Evolutionary conservation across 225 moss, liverwort and hornwort species (phyloP).

Genomic region (Pseudoscleropodium purum): DNA sequence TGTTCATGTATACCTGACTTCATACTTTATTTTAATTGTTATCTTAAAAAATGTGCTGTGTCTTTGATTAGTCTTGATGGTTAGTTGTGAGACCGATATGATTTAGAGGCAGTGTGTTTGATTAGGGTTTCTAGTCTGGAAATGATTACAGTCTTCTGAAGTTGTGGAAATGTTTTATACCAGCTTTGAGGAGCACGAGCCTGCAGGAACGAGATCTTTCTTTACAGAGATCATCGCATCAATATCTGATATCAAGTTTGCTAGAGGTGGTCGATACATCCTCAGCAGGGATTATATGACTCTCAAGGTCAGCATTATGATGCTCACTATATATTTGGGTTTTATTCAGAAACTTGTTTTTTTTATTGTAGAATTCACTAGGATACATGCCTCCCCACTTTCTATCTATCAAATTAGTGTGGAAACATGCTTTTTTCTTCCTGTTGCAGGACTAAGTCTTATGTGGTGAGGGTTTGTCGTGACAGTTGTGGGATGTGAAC

Average conservation of each 20-base stretch:
- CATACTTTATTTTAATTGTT: background rate
- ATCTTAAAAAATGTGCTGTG: background rate
- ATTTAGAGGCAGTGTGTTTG: background rate
- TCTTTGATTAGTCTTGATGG: background rate
- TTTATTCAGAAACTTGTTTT: background rate
- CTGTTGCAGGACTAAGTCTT: background rate
- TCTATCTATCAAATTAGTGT: background rate
- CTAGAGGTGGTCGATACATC: slow-evolving; percentile 91
- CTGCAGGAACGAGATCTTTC: slow-evolving; percentile 88
- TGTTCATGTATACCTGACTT: background rate
- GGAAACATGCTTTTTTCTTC: background rate
- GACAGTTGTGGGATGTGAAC: slow-evolving; percentile 96
- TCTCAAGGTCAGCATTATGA: slow-evolving; percentile 53
- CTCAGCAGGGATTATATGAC: slow-evolving; percentile 99
- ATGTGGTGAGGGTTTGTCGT: background rate
- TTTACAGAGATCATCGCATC: slow-evolving; percentile 99
- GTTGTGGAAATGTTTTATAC: background rate
- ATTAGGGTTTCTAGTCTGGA: slow-evolving; percentile 13
- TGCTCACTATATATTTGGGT: background rate
- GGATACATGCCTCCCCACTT: background rate
- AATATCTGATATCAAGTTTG: slow-evolving; percentile 98
- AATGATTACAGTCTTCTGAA: background rate
- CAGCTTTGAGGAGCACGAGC: slow-evolving; percentile 97
- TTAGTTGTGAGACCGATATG: background rate
- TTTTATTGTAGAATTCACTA: background rate